Evolutionary conservation across 176 grass and related monocot genomes (phyloP).

Genomic region (Cenchrus purpureus): DNA sequence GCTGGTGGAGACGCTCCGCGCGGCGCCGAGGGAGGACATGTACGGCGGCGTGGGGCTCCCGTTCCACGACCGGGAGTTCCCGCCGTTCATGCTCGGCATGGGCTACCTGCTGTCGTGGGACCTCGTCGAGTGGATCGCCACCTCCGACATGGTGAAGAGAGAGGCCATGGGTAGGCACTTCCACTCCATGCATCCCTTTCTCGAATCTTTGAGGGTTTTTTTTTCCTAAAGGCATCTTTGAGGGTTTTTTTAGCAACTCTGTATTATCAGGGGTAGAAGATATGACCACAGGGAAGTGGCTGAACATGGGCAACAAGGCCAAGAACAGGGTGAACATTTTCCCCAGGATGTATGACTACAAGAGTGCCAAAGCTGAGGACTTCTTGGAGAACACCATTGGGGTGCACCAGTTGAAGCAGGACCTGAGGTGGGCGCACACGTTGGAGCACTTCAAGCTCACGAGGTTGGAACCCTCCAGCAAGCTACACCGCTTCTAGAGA

Average conservation of each 20-base stretch:
- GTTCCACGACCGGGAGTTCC: constrained; percentile 36
- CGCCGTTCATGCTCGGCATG: constrained; percentile 85
- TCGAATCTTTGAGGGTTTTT: neutral
- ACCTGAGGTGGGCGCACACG: constrained; percentile 54
- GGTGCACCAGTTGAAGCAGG: constrained; percentile 79
- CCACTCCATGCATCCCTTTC: neutral
- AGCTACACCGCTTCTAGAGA: constrained; percentile 24
- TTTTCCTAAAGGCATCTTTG: too few species aligned
- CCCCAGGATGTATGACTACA: constrained; percentile 81
- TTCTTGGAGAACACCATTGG: constrained; percentile 68
- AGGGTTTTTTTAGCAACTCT: neutral
- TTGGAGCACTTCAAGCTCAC: constrained; percentile 73
- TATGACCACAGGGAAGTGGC: constrained; percentile 64
- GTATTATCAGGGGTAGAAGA: constrained; percentile 57
- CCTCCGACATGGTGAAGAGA: constrained; percentile 53
- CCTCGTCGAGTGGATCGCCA: constrained; percentile 76
- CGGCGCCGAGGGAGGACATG: constrained; percentile 62
- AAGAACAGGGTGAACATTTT: constrained; percentile 67
- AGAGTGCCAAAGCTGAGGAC: constrained; percentile 43
- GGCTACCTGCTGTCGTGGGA: constrained; percentile 90
- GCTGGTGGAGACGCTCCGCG: constrained; percentile 49
- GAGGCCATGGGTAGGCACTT: constrained; percentile 41
- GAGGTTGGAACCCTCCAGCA: constrained; percentile 43
- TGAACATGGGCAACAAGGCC: constrained; percentile 62
- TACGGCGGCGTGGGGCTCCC: constrained; percentile 68